phyloP scores from a whole-genome alignment of 306 rosid species.

The Prunus mongolica region DNA sequence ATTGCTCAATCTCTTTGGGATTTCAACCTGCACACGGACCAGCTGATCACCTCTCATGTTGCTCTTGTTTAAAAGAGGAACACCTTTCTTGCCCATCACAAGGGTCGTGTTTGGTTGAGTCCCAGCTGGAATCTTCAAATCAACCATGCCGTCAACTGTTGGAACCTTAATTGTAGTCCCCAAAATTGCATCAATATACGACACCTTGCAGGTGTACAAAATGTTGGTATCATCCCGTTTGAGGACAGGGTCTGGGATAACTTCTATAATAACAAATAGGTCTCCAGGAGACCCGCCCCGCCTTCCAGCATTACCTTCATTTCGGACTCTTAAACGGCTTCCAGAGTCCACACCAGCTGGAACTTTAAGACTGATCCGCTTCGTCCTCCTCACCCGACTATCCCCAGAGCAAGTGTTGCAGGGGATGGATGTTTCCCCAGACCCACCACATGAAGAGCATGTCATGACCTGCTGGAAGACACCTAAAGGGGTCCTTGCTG shows the following conservation, averaged over 20 bases:
- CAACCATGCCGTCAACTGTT: conserved; percentile 86
- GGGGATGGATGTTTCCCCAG: conserved; percentile 86
- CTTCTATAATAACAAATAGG: conserved; percentile 85
- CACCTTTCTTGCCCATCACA: conserved; percentile 97
- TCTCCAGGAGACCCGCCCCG: conserved; percentile 91
- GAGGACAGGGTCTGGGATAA: conserved; percentile 83
- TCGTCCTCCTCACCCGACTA: conserved; percentile 85
- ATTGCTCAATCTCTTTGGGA: conserved; percentile 74
- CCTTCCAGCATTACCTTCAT: conserved; percentile 93
- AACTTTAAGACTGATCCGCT: conserved; percentile 88
- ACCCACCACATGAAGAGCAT: conserved; percentile 86
- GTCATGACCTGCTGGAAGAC: conserved; percentile 99
- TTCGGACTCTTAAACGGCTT: conserved; percentile 92
- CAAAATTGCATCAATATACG: conserved; percentile 86
- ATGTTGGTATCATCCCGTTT: conserved; percentile 95
- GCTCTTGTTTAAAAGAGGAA: conserved; percentile 77
- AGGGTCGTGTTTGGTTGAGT: conserved; percentile 95
- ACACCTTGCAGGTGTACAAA: conserved; percentile 75
- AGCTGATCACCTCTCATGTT: conserved; percentile 95
- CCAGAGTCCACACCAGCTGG: conserved; percentile 98
- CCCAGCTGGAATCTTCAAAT: conserved; percentile 64
- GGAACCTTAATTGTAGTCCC: conserved; percentile 89
- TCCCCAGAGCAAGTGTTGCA: conserved; percentile 96
- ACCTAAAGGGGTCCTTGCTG: conserved; percentile 92
- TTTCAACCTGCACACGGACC: conserved; percentile 95